Percentiles rank a stretch among this genome's conserved stretches.
Evolutionary conservation across 495 filamentous ascomycete genomes (phyloP).

Genomic region (Pyrenula aspistea): DNA sequence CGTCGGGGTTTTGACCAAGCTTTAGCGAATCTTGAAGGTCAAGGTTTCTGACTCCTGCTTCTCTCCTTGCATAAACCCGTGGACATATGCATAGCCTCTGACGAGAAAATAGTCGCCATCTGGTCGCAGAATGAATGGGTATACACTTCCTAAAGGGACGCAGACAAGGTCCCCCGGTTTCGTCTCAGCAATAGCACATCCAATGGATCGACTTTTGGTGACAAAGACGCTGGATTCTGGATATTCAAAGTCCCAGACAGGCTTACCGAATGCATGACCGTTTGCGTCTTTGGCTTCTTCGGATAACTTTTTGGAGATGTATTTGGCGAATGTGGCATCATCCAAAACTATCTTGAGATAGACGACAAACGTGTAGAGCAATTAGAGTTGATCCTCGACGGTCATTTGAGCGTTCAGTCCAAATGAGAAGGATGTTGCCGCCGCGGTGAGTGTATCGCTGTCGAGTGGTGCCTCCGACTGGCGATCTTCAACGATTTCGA

Average conservation of each 20-base stretch:
- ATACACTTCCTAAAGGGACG: too few relatives aligned
- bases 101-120: too few relatives aligned
- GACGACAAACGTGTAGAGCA: constrained; percentile 6
- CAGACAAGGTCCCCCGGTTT: constrained; percentile 1
- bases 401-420: constrained; percentile 7
- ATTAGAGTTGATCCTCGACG: constrained; percentile 5
- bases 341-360: constrained; percentile 8
- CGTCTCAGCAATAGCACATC: constrained; percentile 1
- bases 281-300: constrained; percentile 5
- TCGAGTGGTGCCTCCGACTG: constrained; percentile 5
- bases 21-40: too few relatives aligned
- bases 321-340: constrained; percentile 6
- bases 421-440: constrained; percentile 10
- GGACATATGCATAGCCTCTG: too few relatives aligned
- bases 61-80: too few relatives aligned
- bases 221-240: constrained; percentile 9
- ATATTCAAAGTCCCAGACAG: constrained; percentile 10
- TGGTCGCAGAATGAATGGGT: too few relatives aligned
- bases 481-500: constrained; percentile 5
- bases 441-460: constrained; percentile 4
- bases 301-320: constrained; percentile 6
- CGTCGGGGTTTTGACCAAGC: too few relatives aligned
- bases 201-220: constrained; percentile 4
- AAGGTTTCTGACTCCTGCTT: too few relatives aligned
- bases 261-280: constrained; percentile 6